Evolutionary conservation across 176 grass and related monocot species (phyloP).

Genomic region (Bolboschoenus planiculmis): DNA sequence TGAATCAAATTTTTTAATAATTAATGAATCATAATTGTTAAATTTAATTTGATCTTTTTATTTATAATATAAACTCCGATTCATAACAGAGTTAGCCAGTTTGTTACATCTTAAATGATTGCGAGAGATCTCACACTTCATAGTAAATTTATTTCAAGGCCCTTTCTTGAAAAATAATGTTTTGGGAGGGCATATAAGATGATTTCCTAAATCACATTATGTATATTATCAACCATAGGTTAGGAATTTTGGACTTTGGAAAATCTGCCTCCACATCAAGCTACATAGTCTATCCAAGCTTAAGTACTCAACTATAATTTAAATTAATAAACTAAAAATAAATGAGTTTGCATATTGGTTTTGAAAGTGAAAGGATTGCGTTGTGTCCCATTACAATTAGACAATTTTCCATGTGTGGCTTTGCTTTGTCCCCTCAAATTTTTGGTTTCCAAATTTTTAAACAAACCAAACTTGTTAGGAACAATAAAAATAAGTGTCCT

Average conservation of each 20-base stretch:
- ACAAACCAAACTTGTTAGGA: slow-evolving; percentile 6
- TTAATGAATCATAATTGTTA: too few relatives aligned
- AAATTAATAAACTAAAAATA: slow-evolving; percentile 11
- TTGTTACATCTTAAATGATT: neutral
- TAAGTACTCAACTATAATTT: neutral
- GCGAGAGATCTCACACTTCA: neutral
- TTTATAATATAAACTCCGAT: too few relatives aligned
- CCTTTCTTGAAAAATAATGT: neutral
- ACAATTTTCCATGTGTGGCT: slow-evolving; percentile 38
- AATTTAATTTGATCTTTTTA: too few relatives aligned
- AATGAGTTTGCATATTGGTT: slow-evolving; percentile 20
- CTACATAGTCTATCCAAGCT: slow-evolving; percentile 20
- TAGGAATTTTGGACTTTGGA: slow-evolving; percentile 40
- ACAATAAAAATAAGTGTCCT: slow-evolving; percentile 17
- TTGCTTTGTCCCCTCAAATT: slow-evolving; percentile 27
- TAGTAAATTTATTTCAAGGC: neutral
- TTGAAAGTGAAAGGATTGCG: slow-evolving; percentile 61
- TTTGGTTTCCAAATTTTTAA: slow-evolving; percentile 8
- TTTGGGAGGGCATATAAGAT: slow-evolving; percentile 6
- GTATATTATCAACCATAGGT: slow-evolving; percentile 16
- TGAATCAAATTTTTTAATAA: too few relatives aligned
- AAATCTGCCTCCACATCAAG: slow-evolving; percentile 32
- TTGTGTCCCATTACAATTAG: slow-evolving; percentile 56
- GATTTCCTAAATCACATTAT: neutral
- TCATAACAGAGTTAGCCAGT: too few relatives aligned